phyloP scores from a whole-genome alignment of 352 stramenopile genomes.

The Phytophthora multivora region DNA sequence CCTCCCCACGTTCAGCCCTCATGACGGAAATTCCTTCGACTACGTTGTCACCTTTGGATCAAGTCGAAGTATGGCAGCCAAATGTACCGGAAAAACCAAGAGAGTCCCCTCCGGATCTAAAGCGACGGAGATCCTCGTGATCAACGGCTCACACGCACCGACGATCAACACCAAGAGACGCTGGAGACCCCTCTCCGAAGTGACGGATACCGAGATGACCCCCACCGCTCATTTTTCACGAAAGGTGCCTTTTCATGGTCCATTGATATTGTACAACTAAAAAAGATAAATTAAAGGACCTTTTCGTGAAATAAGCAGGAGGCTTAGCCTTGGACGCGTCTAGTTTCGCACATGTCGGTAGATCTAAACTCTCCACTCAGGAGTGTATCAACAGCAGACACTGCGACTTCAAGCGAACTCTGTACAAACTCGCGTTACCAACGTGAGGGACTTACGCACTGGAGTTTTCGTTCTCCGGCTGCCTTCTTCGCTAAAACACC shows the following conservation, averaged over 20 bases:
- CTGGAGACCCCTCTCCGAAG: constrained; percentile 9
- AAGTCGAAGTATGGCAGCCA: constrained; percentile 13
- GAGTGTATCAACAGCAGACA: not conserved
- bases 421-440: constrained; percentile 14
- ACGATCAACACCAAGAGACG: constrained; percentile 12
- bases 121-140: constrained; percentile 6
- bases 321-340: too few relatives aligned
- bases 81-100: not conserved
- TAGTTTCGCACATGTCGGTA: too few relatives aligned
- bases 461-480: constrained; percentile 3
- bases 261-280: too few relatives aligned
- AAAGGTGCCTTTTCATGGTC: constrained; percentile 7
- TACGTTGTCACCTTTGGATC: not conserved
- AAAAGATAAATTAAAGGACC: too few relatives aligned
- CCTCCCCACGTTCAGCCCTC: constrained; percentile 19
- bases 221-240: constrained; percentile 20
- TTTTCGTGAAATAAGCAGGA: too few relatives aligned
- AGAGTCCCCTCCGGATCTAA: constrained; percentile 4
- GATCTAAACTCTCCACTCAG: too few relatives aligned
- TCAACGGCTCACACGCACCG: constrained; percentile 13
- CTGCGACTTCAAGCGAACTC: constrained; percentile 11
- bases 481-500: constrained; percentile 5
- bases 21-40: constrained; percentile 2
- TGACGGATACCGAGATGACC: not conserved
- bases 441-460: not conserved